Base-by-base conservation (phyloP, 208 protist genomes). In the Porcisia deanei region DNA sequence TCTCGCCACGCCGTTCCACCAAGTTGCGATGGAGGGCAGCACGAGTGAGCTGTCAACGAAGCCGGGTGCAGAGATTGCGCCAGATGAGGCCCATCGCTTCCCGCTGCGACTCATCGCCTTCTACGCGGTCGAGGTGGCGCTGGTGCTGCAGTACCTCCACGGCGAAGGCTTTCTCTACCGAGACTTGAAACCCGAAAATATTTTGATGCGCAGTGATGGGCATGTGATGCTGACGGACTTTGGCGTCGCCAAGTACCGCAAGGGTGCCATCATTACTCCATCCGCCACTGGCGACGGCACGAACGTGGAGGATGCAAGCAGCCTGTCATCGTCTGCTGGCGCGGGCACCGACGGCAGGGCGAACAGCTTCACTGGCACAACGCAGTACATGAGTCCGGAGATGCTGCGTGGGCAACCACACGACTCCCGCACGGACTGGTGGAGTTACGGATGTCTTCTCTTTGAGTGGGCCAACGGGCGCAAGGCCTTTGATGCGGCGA, bases 191-290 rank as follows among this genome's bases (percentile, higher is more conserved):
- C 95, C 97, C 9, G 96, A 99, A 75, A 99, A 99, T 73, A 86
- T 99, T 37, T 81, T 99, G 2, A 91, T 99, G 82, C 86, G 90
- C 30, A 66, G 77, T 18, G 91, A 96, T 65, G 97, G 97, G 0
- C 92, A 98, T 80, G 84, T 99, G 58, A 92, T 96, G 81, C 85
- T 99, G 63, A 98, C 97, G 5, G 97, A 99, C 83, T 99, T 98
- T 88, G 97, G 97, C 25, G 91, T 99, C 14, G 96, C 97, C 14
- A 99, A 99, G 79, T 88, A 93, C 52, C 75, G 91, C 16, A 88
- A 89, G 65, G 87, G 87, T 49, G 80, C 85, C 9, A 80, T 70
- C 25, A 86, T 89, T 47, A 73, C 59, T 30, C 64, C 80, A 0
- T 63, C 77, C 0, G 12, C 67, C 22, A 71, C 34, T 16, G 45